Evolutionary conservation across 192 early-diverging fungal species (phyloP).

Genomic region (Coemansia sp.): DNA sequence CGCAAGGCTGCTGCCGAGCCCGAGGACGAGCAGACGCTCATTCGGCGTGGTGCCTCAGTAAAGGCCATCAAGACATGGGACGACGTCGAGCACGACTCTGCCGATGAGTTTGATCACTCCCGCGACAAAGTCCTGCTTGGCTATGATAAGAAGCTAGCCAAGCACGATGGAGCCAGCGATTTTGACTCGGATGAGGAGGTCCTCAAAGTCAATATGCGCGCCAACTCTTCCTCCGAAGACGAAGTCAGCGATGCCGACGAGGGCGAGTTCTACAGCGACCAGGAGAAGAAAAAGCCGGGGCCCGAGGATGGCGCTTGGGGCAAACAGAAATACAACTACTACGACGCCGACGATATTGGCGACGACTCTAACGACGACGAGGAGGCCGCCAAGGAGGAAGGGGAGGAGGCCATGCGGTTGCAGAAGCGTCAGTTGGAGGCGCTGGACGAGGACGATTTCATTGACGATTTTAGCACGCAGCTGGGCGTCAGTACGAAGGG

Average conservation of each 20-base stretch:
- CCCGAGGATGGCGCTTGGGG: constrained; percentile 76
- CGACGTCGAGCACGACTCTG: constrained; percentile 73
- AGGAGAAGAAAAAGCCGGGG: constrained; percentile 9
- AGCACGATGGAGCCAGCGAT: constrained; percentile 37
- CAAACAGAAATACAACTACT: constrained; percentile 71
- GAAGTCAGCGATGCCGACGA: constrained; percentile 53
- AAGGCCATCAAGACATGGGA: constrained; percentile 68
- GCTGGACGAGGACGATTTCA: constrained; percentile 86
- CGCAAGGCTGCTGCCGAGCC: constrained; percentile 7
- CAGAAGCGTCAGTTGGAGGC: constrained; percentile 74
- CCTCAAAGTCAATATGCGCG: constrained; percentile 60
- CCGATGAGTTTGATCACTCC: constrained; percentile 67
- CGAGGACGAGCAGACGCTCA: constrained; percentile 26
- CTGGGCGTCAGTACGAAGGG: constrained; percentile 40
- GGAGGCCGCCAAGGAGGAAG: constrained; percentile 71
- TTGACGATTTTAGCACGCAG: constrained; percentile 64
- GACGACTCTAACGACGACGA: constrained; percentile 72
- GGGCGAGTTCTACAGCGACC: constrained; percentile 26
- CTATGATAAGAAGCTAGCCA: constrained; percentile 14
- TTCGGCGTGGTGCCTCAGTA: constrained; percentile 51
- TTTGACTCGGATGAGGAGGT: constrained; percentile 78
- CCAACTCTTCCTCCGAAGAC: constrained; percentile 35
- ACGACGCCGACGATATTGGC: constrained; percentile 77
- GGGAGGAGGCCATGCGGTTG: constrained; percentile 81
- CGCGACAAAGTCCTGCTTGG: constrained; percentile 59